A percentile compares a stretch with the other conserved stretches of the same genome.
These are phyloP conservation scores for Cenococcum geophilum DNA, from an alignment of 495 filamentous ascomycete species.

Conservation along the genomic window DNA sequence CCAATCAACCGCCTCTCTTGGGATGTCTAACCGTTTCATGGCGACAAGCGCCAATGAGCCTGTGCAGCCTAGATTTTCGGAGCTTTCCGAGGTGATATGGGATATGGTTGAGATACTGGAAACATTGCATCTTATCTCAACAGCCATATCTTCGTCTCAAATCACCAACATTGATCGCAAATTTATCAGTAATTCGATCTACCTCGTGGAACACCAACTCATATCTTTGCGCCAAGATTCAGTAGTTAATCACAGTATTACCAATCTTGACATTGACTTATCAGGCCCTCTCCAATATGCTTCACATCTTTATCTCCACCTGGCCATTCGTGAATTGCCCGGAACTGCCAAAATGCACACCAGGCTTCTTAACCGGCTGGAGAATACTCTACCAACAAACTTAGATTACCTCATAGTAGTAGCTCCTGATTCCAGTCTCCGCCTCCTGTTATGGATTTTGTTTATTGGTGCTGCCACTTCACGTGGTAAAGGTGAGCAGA, in stretches of 20 bases:
- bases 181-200: constrained; percentile 1
- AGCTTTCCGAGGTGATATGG: background rate
- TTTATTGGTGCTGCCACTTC: constrained; percentile 1
- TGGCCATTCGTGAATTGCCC: background rate
- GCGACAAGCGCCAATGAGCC: background rate
- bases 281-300: constrained; percentile 1
- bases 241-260: background rate
- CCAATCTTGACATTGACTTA: background rate
- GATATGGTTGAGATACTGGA: background rate
- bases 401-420: background rate
- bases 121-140: background rate
- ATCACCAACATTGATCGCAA: background rate
- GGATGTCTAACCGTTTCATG: background rate
- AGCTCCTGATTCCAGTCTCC: background rate
- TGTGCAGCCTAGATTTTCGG: background rate
- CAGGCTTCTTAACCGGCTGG: background rate
- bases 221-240: background rate
- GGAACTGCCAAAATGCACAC: constrained; percentile 1
- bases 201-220: background rate
- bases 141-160: background rate
- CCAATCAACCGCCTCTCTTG: background rate
- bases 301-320: background rate
- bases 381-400: background rate
- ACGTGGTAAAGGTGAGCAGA: background rate
- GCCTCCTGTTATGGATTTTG: background rate